A percentile compares a stretch with the other conserved stretches of the same genome.
These are phyloP conservation scores for Monilinia laxa DNA, from an alignment of 2,329 filamentous ascomycete genomes.

Conservation along the genomic window DNA sequence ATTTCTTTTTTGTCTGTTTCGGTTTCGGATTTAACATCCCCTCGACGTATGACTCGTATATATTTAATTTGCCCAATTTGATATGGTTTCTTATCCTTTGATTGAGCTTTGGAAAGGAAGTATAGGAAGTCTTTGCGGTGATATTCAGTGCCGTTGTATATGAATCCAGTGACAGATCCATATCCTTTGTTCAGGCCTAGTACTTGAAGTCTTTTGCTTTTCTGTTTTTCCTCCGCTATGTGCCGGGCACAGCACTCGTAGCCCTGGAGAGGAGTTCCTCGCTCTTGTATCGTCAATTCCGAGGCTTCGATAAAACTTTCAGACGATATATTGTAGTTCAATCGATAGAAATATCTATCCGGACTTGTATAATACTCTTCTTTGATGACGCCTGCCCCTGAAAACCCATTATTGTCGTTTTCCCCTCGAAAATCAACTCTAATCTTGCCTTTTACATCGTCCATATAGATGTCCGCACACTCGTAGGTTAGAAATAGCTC, in stretches of 20 bases:
- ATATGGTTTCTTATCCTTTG: slow-evolving; percentile 5
- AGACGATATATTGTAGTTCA: slow-evolving; percentile 6
- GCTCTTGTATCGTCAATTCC: neutral
- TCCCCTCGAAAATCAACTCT: slow-evolving; percentile 23
- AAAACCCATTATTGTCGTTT: no score
- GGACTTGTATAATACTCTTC: slow-evolving; percentile 3
- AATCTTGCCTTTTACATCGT: slow-evolving; percentile 27
- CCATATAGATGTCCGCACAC: slow-evolving; percentile 24
- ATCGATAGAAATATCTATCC: slow-evolving; percentile 26
- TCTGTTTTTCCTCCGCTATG: no score
- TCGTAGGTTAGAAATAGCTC: slow-evolving; percentile 27
- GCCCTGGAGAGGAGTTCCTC: no score
- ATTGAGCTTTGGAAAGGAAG: neutral
- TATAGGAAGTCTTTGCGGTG: slow-evolving; percentile 27
- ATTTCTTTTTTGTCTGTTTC: neutral
- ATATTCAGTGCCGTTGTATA: slow-evolving; percentile 19
- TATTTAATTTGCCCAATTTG: slow-evolving; percentile 26
- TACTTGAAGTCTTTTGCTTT: neutral
- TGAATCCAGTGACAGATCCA: neutral
- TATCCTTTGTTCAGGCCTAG: neutral
- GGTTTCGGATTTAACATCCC: neutral
- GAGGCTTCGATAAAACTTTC: slow-evolving; percentile 21
- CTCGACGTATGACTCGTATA: neutral
- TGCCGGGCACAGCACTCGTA: neutral
- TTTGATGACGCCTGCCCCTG: neutral